phyloP scores from a whole-genome alignment of 495 filamentous ascomycete genomes.

The Clavariopsis aquatica region DNA sequence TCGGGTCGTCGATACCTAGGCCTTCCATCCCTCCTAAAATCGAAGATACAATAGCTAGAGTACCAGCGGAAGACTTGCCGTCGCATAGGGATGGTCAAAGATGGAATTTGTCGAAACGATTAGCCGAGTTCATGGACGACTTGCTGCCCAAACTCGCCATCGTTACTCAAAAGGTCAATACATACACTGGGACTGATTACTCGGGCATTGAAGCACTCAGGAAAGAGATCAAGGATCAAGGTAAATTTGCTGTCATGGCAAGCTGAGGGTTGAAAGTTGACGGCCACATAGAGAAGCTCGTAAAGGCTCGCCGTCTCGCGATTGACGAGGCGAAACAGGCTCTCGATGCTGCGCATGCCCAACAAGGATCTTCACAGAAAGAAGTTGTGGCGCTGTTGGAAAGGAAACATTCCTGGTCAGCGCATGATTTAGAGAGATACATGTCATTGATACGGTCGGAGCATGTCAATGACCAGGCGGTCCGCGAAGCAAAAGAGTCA shows the following conservation, averaged over 20 bases:
- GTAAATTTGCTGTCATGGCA: slow-evolving; percentile 43
- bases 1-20: not conserved
- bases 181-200: slow-evolving; percentile 81
- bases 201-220: slow-evolving; percentile 87
- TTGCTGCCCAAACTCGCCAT: slow-evolving; percentile 80
- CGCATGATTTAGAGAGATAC: slow-evolving; percentile 88
- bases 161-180: slow-evolving; percentile 85
- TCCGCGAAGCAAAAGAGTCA: slow-evolving; percentile 68
- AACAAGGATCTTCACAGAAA: slow-evolving; percentile 82
- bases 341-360: slow-evolving; percentile 75
- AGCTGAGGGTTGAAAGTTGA: slow-evolving; percentile 1
- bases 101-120: slow-evolving; percentile 69
- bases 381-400: slow-evolving; percentile 94
- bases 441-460: slow-evolving; percentile 88
- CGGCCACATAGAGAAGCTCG: slow-evolving; percentile 56
- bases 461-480: slow-evolving; percentile 89
- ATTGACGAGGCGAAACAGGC: slow-evolving; percentile 70
- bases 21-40: slow-evolving; percentile 4
- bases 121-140: slow-evolving; percentile 81
- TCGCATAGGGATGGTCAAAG: slow-evolving; percentile 74
- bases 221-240: slow-evolving; percentile 67
- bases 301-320: slow-evolving; percentile 61
- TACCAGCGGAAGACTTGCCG: slow-evolving; percentile 59
- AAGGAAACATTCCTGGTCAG: slow-evolving; percentile 88
- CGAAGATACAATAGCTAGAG: slow-evolving; percentile 23